Conservation (phyloP, 176 grass and related monocot genomes). For the Pontederia crassipes region DNA sequence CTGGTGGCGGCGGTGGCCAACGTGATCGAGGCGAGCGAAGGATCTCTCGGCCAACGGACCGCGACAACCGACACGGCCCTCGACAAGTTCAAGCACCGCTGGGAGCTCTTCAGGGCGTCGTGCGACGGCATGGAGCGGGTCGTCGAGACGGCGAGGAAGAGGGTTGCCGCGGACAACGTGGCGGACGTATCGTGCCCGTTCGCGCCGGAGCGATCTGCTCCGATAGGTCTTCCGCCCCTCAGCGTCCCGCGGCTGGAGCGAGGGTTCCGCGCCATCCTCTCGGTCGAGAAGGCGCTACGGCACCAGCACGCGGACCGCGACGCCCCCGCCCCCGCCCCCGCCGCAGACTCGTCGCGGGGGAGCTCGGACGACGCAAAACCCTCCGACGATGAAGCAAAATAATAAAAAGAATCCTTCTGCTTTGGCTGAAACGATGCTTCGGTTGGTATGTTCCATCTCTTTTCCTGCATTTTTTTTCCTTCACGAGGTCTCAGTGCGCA, state of each 20-base stretch:
- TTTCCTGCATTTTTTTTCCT: no score
- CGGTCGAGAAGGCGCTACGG: background rate
- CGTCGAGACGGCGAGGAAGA: background rate
- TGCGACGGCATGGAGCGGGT: conserved; percentile 2
- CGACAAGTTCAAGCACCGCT: background rate
- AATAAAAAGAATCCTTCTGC: no score
- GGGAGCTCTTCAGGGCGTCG: conserved; percentile 5
- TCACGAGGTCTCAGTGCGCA: no score
- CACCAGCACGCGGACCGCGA: background rate
- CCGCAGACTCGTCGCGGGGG: no score
- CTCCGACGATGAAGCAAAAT: no score
- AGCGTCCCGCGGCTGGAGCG: background rate
- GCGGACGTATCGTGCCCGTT: background rate
- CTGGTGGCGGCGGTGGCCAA: background rate
- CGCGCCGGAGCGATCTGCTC: background rate
- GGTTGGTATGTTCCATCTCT: no score
- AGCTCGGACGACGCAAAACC: no score
- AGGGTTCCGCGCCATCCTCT: background rate
- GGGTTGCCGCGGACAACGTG: background rate
- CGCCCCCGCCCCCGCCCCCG: background rate
- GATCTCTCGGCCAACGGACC: background rate
- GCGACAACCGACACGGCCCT: background rate
- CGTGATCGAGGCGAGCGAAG: background rate
- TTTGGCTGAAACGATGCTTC: no score
- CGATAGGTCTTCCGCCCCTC: background rate